These are phyloP conservation scores for Dichotomopilus funicola DNA, from an alignment of 2,329 filamentous ascomycete species.

Conservation along the genomic window DNA sequence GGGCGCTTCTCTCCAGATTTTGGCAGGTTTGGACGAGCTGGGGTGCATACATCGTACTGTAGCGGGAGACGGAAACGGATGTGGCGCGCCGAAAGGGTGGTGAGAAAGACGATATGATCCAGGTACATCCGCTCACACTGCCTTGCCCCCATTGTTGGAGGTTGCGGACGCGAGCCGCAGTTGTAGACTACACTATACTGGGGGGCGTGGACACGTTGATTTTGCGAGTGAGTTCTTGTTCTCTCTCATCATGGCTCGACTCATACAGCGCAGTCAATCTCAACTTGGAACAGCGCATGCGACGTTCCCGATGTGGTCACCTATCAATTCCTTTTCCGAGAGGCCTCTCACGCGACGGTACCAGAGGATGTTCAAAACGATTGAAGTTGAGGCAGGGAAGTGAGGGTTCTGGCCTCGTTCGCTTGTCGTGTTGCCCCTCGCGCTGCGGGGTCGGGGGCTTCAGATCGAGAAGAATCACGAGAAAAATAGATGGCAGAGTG, in stretches of 20 bases:
- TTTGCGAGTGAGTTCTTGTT: too few relatives aligned
- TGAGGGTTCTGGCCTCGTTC: not conserved
- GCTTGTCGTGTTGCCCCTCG: not conserved
- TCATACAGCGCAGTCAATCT: slow-evolving; percentile 4
- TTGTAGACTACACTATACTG: too few relatives aligned
- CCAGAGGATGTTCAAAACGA: slow-evolving; percentile 7
- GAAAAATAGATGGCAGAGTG: slow-evolving; percentile 14
- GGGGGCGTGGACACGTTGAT: too few relatives aligned
- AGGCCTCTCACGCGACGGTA: slow-evolving; percentile 3
- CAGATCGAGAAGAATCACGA: slow-evolving; percentile 7
- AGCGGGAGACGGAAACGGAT: slow-evolving; percentile 7
- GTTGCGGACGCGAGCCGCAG: too few relatives aligned
- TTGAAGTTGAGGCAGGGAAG: not conserved
- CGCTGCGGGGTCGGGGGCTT: slow-evolving; percentile 4
- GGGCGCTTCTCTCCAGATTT: slow-evolving; percentile 3
- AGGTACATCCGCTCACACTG: too few relatives aligned
- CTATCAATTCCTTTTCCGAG: slow-evolving; percentile 15
- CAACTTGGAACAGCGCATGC: slow-evolving; percentile 15
- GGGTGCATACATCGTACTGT: not conserved
- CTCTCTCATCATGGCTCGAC: too few relatives aligned
- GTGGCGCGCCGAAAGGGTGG: slow-evolving; percentile 5
- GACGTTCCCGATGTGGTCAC: slow-evolving; percentile 13
- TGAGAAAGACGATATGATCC: not conserved
- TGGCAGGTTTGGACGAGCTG: slow-evolving; percentile 3
- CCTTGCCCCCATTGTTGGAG: too few relatives aligned